phyloP scores from a whole-genome alignment of 2,329 filamentous ascomycete species.

The Calonectria ilicicola region DNA sequence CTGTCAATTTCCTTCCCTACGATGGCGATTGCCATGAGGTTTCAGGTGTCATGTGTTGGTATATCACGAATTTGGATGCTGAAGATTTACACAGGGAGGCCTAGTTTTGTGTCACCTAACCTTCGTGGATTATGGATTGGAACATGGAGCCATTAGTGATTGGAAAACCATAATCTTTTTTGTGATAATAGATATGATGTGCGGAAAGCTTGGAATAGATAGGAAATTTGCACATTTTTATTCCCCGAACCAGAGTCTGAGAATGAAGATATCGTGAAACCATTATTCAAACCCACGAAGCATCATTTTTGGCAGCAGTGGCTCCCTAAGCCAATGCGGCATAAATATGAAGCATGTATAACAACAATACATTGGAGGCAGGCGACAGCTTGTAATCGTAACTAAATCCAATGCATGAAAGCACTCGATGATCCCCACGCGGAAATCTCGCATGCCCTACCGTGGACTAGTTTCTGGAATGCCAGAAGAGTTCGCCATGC shows the following conservation, averaged over 20 bases:
- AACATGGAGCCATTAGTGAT: slow-evolving; percentile 21
- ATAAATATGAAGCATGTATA: no score
- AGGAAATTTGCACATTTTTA: background rate
- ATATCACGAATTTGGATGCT: background rate
- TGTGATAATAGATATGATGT: slow-evolving; percentile 29
- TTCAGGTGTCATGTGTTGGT: background rate
- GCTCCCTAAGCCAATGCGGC: no score
- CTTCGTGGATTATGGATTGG: slow-evolving; percentile 11
- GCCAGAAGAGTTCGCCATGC: no score
- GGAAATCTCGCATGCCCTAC: background rate
- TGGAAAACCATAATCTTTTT: slow-evolving; percentile 14
- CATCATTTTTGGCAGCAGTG: background rate
- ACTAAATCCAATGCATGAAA: background rate
- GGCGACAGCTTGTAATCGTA: no score
- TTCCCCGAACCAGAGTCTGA: background rate
- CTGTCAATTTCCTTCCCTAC: background rate
- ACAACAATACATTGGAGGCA: no score
- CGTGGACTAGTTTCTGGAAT: background rate
- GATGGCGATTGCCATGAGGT: background rate
- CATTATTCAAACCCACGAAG: background rate
- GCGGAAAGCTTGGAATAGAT: slow-evolving; percentile 12
- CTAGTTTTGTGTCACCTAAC: background rate
- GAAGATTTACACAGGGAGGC: background rate
- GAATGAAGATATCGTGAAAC: background rate
- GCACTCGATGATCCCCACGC: background rate